Base-by-base conservation (phyloP, 1,139 yeast species). In the Nakaseomyces sp. region DNA sequence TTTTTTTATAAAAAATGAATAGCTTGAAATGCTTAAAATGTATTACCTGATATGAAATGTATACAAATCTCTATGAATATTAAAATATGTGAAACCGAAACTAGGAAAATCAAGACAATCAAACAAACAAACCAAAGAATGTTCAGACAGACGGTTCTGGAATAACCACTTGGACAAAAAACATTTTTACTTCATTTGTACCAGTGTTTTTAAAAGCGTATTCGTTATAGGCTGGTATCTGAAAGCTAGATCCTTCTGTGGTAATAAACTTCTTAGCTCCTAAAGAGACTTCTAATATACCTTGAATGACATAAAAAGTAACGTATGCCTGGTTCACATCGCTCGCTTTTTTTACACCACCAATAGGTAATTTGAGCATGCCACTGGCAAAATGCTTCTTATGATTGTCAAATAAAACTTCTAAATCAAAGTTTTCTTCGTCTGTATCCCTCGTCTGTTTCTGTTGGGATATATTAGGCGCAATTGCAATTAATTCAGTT, bases 341-440 rank as follows among this genome's bases (percentile, higher is more conserved):
- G 53, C 78, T 75, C 49, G 73, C 64, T 38, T 79, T 76, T 58
- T 87, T 87, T 41, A 68, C 68, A 1, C 86, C 85, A 12, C 77
- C 79, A 3, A 71, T 63, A 0, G 91, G 87, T 22, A 88, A 66
- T 44, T 76, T 77, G 47, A 88, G 68, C 51, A 86, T 69, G 1
- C 96, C 96, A 26, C 86, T 78, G 0, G 94, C 95, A 43, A 82
- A 74, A 49, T 73, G 74, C 36, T 79, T 82, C 41, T 74, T 71
- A 53, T 82, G 79, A 45, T 76, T 74, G 52, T 81, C 81, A 53
- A 84, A 87, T 42, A 86, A 66, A 9, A 81, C 74, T 0, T 85
- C 83, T 16, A 86, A 68, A 44, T 74, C 69, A 58, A 77, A 84
- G 45, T 75, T 71, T 45, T 82, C 86, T 30, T 73, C 69, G 1